These are phyloP conservation scores for Cytospora chrysosperma DNA, from an alignment of 2,329 filamentous ascomycete genomes.

Conservation along the genomic window DNA sequence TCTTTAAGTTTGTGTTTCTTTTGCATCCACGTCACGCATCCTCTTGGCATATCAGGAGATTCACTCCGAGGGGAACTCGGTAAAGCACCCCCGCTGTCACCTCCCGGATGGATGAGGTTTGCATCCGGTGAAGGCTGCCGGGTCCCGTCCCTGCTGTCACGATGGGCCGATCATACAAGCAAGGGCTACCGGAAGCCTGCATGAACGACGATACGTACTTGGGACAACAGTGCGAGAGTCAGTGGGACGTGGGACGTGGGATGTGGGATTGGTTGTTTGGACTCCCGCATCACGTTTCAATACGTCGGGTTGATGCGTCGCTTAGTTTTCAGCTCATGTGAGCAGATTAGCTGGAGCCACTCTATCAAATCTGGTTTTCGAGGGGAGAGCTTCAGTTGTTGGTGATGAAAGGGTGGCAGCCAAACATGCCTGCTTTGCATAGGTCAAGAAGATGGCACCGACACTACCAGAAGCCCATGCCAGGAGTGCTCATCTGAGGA, in stretches of 20 bases:
- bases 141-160: neutral
- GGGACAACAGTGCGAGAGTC: conserved; percentile 1
- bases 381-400: neutral
- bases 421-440: neutral
- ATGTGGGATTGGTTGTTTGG: neutral
- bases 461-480: neutral
- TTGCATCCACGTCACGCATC: neutral
- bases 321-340: neutral
- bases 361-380: neutral
- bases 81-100: neutral
- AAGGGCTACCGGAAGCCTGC: conserved; percentile 4
- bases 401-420: neutral
- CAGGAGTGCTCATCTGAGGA: neutral
- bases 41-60: neutral
- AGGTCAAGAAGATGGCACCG: neutral
- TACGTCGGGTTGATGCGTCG: neutral
- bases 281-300: neutral
- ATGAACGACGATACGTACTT: conserved; percentile 1
- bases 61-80: neutral
- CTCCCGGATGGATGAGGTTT: neutral
- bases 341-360: neutral
- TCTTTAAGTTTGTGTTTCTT: neutral
- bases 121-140: neutral
- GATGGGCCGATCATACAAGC: neutral
- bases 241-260: conserved; percentile 4